phyloP scores from a whole-genome alignment of 2,329 filamentous ascomycete species.

The Anisogramma anomala region DNA sequence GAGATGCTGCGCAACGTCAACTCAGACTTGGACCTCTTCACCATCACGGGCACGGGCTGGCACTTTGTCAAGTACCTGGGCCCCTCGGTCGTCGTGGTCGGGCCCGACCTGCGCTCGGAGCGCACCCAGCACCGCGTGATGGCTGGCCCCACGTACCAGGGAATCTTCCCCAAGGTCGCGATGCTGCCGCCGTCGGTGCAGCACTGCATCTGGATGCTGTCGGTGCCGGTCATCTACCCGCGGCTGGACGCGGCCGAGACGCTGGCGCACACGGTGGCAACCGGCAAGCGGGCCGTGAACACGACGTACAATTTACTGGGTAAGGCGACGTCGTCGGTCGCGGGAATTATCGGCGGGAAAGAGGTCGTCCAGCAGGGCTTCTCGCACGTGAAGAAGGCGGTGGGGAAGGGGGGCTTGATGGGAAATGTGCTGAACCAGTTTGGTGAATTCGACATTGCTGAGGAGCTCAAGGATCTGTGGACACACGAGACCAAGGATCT shows the following conservation, averaged over 20 bases:
- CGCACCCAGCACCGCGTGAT: conserved; percentile 83
- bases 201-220: conserved; percentile 93
- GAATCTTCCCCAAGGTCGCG: conserved; percentile 90
- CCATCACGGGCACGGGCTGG: conserved; percentile 93
- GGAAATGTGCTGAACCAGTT: conserved; percentile 92
- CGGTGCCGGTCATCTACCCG: conserved; percentile 83
- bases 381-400: conserved; percentile 87
- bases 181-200: conserved; percentile 85
- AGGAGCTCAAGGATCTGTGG: conserved; percentile 94
- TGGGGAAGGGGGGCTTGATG: conserved; percentile 93
- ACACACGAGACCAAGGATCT: conserved; percentile 97
- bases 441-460: conserved; percentile 86
- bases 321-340: conserved; percentile 88
- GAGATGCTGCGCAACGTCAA: conserved; percentile 84
- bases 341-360: conserved; percentile 90
- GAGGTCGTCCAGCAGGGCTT: conserved; percentile 88
- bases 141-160: conserved; percentile 93
- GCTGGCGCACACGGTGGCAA: conserved; percentile 80
- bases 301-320: conserved; percentile 93
- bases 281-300: conserved; percentile 92
- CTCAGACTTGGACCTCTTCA: conserved; percentile 86
- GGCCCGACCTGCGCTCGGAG: conserved; percentile 85
- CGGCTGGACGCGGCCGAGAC: conserved; percentile 85
- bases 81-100: conserved; percentile 79
- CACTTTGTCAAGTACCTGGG: conserved; percentile 97